Conservation (phyloP, 306 rosid genomes). For the Canavalia gladiata region DNA sequence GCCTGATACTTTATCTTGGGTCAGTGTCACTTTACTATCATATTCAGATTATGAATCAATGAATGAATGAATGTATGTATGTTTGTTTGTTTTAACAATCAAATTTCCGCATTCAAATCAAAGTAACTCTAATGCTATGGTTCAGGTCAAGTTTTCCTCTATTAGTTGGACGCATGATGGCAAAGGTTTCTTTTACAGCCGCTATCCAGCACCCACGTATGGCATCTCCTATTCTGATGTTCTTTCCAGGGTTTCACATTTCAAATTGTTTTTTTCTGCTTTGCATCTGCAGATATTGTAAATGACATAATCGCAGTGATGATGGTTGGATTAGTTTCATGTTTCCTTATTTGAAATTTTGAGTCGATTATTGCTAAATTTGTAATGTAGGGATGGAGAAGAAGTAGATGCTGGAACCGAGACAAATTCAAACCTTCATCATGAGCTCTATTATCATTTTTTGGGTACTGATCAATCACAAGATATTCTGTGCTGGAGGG, state of each 20-base stretch:
- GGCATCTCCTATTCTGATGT: slow-evolving; percentile 35
- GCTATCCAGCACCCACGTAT: slow-evolving; percentile 92
- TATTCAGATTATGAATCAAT: not conserved
- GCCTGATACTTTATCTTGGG: slow-evolving; percentile 84
- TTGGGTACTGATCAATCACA: slow-evolving; percentile 85
- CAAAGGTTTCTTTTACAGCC: slow-evolving; percentile 93
- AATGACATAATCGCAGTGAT: not conserved
- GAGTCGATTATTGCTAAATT: slow-evolving; percentile 36
- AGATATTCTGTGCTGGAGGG: slow-evolving; percentile 92
- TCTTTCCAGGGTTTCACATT: no score
- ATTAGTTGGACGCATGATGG: slow-evolving; percentile 88
- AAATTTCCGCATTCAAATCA: not conserved
- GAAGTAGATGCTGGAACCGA: slow-evolving; percentile 86
- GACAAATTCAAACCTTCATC: slow-evolving; percentile 79
- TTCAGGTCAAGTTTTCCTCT: slow-evolving; percentile 87
- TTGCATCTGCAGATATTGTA: no score
- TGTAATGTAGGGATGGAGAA: slow-evolving; percentile 63
- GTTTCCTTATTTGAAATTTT: slow-evolving; percentile 24
- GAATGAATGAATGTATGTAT: no score
- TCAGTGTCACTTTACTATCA: slow-evolving; percentile 9
- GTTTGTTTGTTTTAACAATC: not conserved
- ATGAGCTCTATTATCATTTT: slow-evolving; percentile 83
- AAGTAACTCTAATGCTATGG: slow-evolving; percentile 4
- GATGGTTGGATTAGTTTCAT: slow-evolving; percentile 3
- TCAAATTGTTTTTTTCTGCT: no score